Evolutionary conservation across 1,284 basidiomycete genomes (phyloP).

Genomic region (Apiotrichum brassicae): DNA sequence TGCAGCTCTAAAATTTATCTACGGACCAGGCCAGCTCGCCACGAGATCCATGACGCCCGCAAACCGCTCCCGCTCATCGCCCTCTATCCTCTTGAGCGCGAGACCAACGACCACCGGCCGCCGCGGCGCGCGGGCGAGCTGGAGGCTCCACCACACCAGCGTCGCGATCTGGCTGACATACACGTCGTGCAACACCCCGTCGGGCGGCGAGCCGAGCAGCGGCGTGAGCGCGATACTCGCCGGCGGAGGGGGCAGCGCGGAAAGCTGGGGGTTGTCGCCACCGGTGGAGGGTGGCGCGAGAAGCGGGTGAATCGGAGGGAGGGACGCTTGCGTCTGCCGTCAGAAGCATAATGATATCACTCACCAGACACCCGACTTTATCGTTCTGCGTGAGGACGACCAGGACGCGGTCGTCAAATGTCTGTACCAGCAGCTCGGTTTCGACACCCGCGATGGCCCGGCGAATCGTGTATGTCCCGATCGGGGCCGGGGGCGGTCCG

Average conservation of each 20-base stretch:
- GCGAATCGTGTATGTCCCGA: slow-evolving; percentile 47
- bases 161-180: slow-evolving; percentile 82
- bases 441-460: slow-evolving; percentile 53
- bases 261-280: slow-evolving; percentile 47
- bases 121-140: slow-evolving; percentile 36
- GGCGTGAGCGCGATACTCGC: slow-evolving; percentile 66
- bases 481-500: slow-evolving; percentile 19
- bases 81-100: slow-evolving; percentile 48
- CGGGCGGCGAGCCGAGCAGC: slow-evolving; percentile 61
- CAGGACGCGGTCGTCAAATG: slow-evolving; percentile 68
- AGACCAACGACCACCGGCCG: slow-evolving; percentile 41
- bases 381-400: slow-evolving; percentile 76
- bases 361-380: slow-evolving; percentile 76
- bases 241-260: slow-evolving; percentile 64
- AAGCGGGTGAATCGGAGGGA: slow-evolving; percentile 63
- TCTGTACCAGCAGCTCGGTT: slow-evolving; percentile 71
- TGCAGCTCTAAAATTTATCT: background rate
- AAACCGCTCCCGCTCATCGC: slow-evolving; percentile 57
- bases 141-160: slow-evolving; percentile 62
- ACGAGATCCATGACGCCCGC: slow-evolving; percentile 62
- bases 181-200: slow-evolving; percentile 66
- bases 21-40: slow-evolving; percentile 46
- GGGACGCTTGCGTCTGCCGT: slow-evolving; percentile 68
- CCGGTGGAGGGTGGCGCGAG: slow-evolving; percentile 60
- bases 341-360: slow-evolving; percentile 14